Evolutionary conservation across 371 early-diverging fungal genomes (phyloP).

Genomic region (Cokeromyces recurvatus): DNA sequence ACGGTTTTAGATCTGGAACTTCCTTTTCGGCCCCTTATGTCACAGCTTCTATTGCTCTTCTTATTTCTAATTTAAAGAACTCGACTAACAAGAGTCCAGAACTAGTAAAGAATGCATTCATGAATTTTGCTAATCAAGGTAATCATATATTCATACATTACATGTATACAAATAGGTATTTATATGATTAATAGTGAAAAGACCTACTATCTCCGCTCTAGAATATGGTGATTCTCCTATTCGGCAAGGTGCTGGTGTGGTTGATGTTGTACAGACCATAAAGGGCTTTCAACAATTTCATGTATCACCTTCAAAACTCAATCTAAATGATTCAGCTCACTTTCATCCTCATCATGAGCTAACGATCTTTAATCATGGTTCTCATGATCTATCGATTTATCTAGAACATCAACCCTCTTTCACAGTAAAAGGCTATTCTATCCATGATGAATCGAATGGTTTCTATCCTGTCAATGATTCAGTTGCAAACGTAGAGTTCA

Average conservation of each 20-base stretch:
- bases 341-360: conserved; percentile 33
- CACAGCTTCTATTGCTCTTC: conserved; percentile 57
- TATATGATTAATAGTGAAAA: too few relatives aligned
- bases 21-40: conserved; percentile 63
- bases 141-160: too few relatives aligned
- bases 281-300: conserved; percentile 32
- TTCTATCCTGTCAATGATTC: conserved; percentile 13
- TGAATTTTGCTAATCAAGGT: conserved; percentile 39
- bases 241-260: conserved; percentile 67
- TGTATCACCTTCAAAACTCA: conserved; percentile 56
- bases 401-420: conserved; percentile 31
- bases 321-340: conserved; percentile 59
- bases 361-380: conserved; percentile 52
- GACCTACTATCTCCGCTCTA: conserved; percentile 20
- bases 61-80: conserved; percentile 26
- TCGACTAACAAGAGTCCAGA: conserved; percentile 20
- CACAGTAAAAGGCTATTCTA: conserved; percentile 26
- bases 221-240: conserved; percentile 36
- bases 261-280: conserved; percentile 61
- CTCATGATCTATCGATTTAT: conserved; percentile 16
- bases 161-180: too few relatives aligned
- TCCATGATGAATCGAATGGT: conserved; percentile 11
- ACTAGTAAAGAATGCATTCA: conserved; percentile 15
- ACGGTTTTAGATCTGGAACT: conserved; percentile 62
- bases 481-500: conserved; percentile 23